phyloP scores from a whole-genome alignment of 2,329 filamentous ascomycete genomes.

The Drechmeria coniospora region DNA sequence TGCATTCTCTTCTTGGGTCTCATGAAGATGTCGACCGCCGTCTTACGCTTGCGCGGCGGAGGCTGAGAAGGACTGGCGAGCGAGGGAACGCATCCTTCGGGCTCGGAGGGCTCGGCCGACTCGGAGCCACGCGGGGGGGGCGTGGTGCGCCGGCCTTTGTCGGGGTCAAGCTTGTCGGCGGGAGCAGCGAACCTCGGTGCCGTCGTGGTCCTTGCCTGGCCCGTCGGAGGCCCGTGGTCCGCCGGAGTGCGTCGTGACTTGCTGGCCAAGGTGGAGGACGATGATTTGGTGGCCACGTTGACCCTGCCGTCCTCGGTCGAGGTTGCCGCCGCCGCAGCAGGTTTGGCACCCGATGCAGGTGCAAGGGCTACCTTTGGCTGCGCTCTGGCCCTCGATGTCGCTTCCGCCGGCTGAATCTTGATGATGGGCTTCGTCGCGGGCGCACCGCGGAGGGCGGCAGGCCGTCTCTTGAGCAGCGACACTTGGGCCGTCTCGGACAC shows the following conservation, averaged over 20 bases:
- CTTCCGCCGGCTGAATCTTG: constrained; percentile 1
- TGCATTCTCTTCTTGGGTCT: constrained; percentile 23
- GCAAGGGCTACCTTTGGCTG: constrained; percentile 3
- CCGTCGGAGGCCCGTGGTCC: no score
- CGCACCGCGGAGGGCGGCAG: constrained; percentile 2
- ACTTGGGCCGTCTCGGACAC: constrained; percentile 1
- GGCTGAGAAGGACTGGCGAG: background rate
- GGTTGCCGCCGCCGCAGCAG: background rate
- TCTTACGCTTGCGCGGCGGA: constrained; percentile 25
- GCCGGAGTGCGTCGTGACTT: no score
- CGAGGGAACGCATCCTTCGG: constrained; percentile 1
- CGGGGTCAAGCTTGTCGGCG: no score
- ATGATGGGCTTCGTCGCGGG: constrained; percentile 2
- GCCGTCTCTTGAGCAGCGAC: constrained; percentile 9
- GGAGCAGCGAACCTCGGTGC: no score
- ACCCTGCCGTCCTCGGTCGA: no score
- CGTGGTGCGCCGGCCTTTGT: no score
- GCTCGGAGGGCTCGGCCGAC: background rate
- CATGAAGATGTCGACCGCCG: constrained; percentile 34
- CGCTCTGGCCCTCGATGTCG: constrained; percentile 5
- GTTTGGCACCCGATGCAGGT: no score
- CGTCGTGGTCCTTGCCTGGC: no score
- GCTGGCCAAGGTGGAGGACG: constrained; percentile 5
- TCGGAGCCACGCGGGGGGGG: no score
- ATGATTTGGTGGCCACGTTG: no score